These are phyloP conservation scores for Sequoia sempervirens DNA, from an alignment of 75 land plant species.

Conservation along the genomic window DNA sequence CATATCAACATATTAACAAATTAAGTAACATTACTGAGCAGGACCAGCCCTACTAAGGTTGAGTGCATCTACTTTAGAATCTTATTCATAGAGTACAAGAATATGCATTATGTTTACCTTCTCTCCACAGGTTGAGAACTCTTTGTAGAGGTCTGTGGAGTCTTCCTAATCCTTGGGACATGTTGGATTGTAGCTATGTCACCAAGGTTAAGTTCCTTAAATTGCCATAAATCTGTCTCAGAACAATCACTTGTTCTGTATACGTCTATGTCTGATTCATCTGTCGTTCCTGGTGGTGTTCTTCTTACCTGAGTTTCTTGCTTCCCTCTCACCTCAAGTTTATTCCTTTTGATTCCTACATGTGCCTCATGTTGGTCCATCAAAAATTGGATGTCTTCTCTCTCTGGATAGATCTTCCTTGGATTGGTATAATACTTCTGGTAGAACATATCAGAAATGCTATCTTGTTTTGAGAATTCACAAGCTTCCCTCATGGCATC, in stretches of 20 bases:
- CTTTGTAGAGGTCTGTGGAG: background rate
- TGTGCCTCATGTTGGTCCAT: conserved; percentile 18
- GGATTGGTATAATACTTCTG: conserved; percentile 8
- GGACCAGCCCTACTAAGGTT: background rate
- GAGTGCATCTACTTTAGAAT: background rate
- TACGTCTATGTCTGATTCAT: conserved; percentile 15
- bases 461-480: conserved; percentile 27
- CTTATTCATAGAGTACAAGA: background rate
- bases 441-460: conserved; percentile 18
- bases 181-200: background rate
- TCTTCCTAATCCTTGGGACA: conserved; percentile 1
- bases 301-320: conserved; percentile 15
- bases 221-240: conserved; percentile 18
- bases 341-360: conserved; percentile 25
- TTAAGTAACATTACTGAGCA: background rate
- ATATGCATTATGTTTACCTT: conserved; percentile 2
- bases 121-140: background rate
- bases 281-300: conserved; percentile 7
- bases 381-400: conserved; percentile 31
- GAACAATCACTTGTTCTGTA: conserved; percentile 24
- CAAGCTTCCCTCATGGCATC: conserved; percentile 9
- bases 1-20: background rate
- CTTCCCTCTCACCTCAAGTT: conserved; percentile 21
- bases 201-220: conserved; percentile 5
- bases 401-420: conserved; percentile 24